Conservation (phyloP, 495 filamentous ascomycete species). For the Rusavskia elegans region DNA sequence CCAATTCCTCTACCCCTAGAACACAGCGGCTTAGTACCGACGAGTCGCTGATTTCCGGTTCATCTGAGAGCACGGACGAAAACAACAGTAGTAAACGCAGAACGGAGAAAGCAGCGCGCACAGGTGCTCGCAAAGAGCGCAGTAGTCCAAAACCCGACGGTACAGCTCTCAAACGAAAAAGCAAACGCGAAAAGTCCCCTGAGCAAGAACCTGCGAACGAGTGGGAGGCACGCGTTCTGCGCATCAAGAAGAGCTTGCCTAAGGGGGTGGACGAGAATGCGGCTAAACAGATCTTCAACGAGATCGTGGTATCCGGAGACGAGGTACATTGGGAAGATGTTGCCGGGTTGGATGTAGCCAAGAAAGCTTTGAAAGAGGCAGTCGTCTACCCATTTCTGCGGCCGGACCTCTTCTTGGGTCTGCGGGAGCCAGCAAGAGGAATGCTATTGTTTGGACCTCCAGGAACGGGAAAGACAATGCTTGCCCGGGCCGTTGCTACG, state of each 20-base stretch:
- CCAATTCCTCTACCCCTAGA: slow-evolving; percentile 18
- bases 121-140: slow-evolving; percentile 10
- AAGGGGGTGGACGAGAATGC: slow-evolving; percentile 66
- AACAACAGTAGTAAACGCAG: slow-evolving; percentile 22
- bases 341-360: slow-evolving; percentile 79
- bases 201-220: slow-evolving; percentile 21
- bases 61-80: slow-evolving; percentile 23
- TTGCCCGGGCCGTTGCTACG: slow-evolving; percentile 87
- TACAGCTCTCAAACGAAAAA: slow-evolving; percentile 26
- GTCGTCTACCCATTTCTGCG: slow-evolving; percentile 96
- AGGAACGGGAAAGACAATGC: slow-evolving; percentile 96
- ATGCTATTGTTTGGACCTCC: slow-evolving; percentile 96
- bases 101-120: slow-evolving; percentile 14
- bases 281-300: slow-evolving; percentile 83
- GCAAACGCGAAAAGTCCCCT: slow-evolving; percentile 26
- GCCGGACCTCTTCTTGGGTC: slow-evolving; percentile 87
- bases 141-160: slow-evolving; percentile 5
- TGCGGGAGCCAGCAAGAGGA: slow-evolving; percentile 84
- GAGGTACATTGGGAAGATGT: slow-evolving; percentile 93
- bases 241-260: slow-evolving; percentile 60
- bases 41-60: slow-evolving; percentile 12
- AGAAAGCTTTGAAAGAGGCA: slow-evolving; percentile 83
- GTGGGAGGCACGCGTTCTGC: slow-evolving; percentile 35
- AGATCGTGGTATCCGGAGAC: slow-evolving; percentile 89
- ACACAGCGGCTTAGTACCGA: slow-evolving; percentile 9